Evolutionary conservation across 371 early-diverging fungal species (phyloP), one percentile per base, ranked within the genome.

Genomic region (Mucor irregularis): DNA sequence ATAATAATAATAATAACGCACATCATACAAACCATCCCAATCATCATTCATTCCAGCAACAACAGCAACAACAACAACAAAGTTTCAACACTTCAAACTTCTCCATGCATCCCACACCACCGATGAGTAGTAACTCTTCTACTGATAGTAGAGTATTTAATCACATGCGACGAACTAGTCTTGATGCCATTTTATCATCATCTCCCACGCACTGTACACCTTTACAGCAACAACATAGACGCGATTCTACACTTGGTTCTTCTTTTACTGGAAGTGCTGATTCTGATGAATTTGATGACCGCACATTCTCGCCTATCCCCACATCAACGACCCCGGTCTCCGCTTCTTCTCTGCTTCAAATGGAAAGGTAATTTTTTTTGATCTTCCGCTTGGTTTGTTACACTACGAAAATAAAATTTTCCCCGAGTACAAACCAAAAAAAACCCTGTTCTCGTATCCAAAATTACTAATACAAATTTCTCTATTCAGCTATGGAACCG

Each of bases 171-270:
- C 71, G 71, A 16, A 60, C 71, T 40, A 71, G 71, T 37, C 26
- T 71, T 25, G 71, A 71, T 46, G 71, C 67, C 14, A 67, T 70
- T 35, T 47, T 70, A 22, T 60, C 59, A 22, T 60, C 59, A 22
- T 53, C 70, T 1, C 68, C 68, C 30, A 49, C 56, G n/a, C 45
- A 54, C n/a, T 52, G 59, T 46, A 33, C 48, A 26, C 61, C 61
- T 24, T 26, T 48, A 14, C 53, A 21, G n/a, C 52, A 46, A 28
- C 52, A 39, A 39, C 59, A 46, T 48, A 50, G 66, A 53, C 57
- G 66, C 22, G 56, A 57, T 34, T 67, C 67, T 16, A 56, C 46
- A 8, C 19, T 67, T 11, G 60, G 56, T 17, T 61, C 67, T 6
- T 67, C 67, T 0, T 62, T 67, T 38, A 57, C 47, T 14, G 64